A percentile compares a stretch with the other conserved stretches of the same genome.
Evolutionary conservation across 1,284 basidiomycete genomes (phyloP).

Genomic region (Hymenochaete sp.): DNA sequence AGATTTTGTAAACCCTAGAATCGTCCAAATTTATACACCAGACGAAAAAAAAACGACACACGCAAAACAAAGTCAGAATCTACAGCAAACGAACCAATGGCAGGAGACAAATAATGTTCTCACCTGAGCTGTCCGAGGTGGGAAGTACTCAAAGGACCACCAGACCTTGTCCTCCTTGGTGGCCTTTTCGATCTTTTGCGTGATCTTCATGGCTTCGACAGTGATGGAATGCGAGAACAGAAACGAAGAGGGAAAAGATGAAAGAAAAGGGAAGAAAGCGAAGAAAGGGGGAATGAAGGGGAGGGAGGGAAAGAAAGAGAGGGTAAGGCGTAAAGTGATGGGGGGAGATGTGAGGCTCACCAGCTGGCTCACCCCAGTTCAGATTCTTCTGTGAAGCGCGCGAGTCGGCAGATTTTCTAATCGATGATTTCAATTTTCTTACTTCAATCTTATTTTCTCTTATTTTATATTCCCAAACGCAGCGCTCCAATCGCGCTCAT

Average conservation of each 20-base stretch:
- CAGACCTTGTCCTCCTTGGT: conserved; percentile 76
- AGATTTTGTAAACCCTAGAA: conserved; percentile 85
- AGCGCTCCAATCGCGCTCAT: too few relatives aligned
- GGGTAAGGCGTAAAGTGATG: neutral
- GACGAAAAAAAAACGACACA: too few relatives aligned
- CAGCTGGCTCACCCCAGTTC: too few relatives aligned
- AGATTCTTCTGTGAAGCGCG: too few relatives aligned
- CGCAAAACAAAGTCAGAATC: too few relatives aligned
- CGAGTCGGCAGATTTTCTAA: neutral
- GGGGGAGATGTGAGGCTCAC: too few relatives aligned
- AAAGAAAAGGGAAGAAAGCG: conserved; percentile 17
- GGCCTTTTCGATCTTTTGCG: conserved; percentile 80
- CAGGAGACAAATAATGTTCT: too few relatives aligned
- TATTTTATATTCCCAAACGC: too few relatives aligned
- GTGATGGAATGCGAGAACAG: too few relatives aligned
- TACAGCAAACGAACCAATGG: too few relatives aligned
- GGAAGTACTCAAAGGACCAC: conserved; percentile 98
- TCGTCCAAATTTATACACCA: neutral
- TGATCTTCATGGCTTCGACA: conserved; percentile 82
- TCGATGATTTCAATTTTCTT: neutral
- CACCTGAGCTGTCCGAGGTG: conserved; percentile 90
- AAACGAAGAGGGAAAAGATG: conserved; percentile 4
- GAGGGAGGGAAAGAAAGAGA: conserved; percentile 2
- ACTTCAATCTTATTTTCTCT: neutral
- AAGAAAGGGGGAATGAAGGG: conserved; percentile 17